Percentiles rank a stretch among this genome's conserved stretches.
These are phyloP conservation scores for Licmophora abbreviata DNA, from an alignment of 108 stramenopile species.

Conservation along the genomic window DNA sequence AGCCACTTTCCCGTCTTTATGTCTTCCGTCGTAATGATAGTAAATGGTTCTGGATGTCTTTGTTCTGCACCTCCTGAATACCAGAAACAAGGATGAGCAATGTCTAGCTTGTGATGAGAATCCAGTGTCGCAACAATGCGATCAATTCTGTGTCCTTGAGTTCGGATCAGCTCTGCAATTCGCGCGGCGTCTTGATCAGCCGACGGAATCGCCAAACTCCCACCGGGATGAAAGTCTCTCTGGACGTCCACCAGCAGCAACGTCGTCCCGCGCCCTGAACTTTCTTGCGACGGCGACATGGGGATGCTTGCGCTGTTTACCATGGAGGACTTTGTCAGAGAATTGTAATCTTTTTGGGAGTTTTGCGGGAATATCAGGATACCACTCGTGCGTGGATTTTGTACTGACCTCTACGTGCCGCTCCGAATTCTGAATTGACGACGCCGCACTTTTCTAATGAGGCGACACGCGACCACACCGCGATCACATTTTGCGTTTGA, in stretches of 20 bases:
- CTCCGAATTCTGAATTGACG: too few relatives aligned
- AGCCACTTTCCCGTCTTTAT: conserved; percentile 53
- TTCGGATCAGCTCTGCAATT: conserved; percentile 56
- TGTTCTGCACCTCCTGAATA: conserved; percentile 7
- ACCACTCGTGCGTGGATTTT: too few relatives aligned
- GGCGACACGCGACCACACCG: too few relatives aligned
- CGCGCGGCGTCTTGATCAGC: conserved; percentile 76
- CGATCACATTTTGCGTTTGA: too few relatives aligned
- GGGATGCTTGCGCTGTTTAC: too few relatives aligned
- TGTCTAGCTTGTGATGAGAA: conserved; percentile 84
- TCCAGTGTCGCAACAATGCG: conserved; percentile 88
- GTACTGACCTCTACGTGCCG: too few relatives aligned
- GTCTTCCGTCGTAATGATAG: conserved; percentile 66
- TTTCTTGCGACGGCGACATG: too few relatives aligned
- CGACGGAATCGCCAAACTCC: conserved; percentile 81
- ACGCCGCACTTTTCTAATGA: too few relatives aligned
- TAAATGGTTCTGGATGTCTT: conserved; percentile 73
- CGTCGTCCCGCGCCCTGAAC: conserved; percentile 32
- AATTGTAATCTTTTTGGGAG: too few relatives aligned
- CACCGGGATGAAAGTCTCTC: conserved; percentile 87
- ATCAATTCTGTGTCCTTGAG: conserved; percentile 34
- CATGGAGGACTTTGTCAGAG: too few relatives aligned
- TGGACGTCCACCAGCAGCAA: conserved; percentile 89
- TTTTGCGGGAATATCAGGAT: too few relatives aligned
- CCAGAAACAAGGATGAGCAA: conserved; percentile 94